A percentile compares a stretch with the other conserved stretches of the same genome.
Evolutionary conservation across 108 stramenopile genomes (phyloP).

Genomic region (Nitzschia inconspicua): DNA sequence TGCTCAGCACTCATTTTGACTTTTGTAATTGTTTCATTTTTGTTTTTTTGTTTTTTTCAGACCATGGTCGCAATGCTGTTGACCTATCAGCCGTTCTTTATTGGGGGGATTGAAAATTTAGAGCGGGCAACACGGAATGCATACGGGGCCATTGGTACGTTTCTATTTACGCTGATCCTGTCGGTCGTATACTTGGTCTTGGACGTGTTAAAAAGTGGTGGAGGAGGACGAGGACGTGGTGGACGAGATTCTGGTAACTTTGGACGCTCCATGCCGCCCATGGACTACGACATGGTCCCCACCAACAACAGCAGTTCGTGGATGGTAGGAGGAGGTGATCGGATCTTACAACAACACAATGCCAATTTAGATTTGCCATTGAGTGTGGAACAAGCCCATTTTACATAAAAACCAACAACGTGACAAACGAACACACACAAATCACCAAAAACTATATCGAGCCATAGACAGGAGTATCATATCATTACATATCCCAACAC

Average conservation of each 20-base stretch:
- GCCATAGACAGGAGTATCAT: too few relatives aligned
- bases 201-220: not conserved
- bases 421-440: too few relatives aligned
- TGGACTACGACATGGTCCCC: not conserved
- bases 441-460: too few relatives aligned
- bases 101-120: conserved; percentile 71
- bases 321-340: not conserved
- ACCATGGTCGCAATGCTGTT: too few relatives aligned
- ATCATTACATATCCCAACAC: too few relatives aligned
- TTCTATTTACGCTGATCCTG: conserved; percentile 58
- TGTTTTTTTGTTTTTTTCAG: too few relatives aligned
- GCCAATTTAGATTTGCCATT: conserved; percentile 1
- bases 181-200: conserved; percentile 22
- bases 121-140: conserved; percentile 65
- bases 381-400: conserved; percentile 2
- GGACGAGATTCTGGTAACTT: not conserved
- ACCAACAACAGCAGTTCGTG: not conserved
- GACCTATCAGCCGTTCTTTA: conserved; percentile 70
- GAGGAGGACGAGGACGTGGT: not conserved
- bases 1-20: too few relatives aligned
- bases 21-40: too few relatives aligned
- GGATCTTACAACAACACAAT: not conserved
- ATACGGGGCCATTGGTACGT: conserved; percentile 80
- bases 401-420: not conserved
- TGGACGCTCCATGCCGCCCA: too few relatives aligned